A percentile compares a stretch with the other conserved stretches of the same genome.
Evolutionary conservation across 1,139 yeast species (phyloP).

Genomic region (Kurtzmaniella quercitrusa): DNA sequence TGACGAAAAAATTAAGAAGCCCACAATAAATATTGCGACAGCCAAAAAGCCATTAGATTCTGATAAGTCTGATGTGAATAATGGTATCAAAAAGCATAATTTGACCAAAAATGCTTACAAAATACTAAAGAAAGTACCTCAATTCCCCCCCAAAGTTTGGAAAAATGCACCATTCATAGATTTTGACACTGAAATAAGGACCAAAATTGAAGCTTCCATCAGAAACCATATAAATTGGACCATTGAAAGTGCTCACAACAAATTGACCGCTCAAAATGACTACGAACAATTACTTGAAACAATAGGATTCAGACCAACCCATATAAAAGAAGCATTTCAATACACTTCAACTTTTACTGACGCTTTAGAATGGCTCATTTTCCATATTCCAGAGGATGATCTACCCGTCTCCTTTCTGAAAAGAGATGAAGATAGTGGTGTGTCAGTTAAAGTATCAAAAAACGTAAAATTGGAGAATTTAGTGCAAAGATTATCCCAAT

Average conservation of each 20-base stretch:
- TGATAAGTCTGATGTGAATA: neutral
- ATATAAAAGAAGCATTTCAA: constrained; percentile 65
- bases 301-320: constrained; percentile 68
- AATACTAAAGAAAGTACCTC: constrained; percentile 10
- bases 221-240: constrained; percentile 55
- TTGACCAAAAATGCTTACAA: constrained; percentile 5
- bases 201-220: constrained; percentile 51
- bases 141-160: constrained; percentile 64
- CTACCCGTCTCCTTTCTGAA: constrained; percentile 58
- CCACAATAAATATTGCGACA: constrained; percentile 33
- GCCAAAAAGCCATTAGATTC: constrained; percentile 1
- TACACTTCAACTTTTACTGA: constrained; percentile 53
- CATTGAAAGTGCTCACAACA: constrained; percentile 13
- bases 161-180: constrained; percentile 56
- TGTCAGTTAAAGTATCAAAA: constrained; percentile 46
- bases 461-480: constrained; percentile 33
- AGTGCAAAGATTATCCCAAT: constrained; percentile 52
- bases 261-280: constrained; percentile 23
- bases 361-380: constrained; percentile 76
- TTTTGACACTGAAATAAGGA: constrained; percentile 45
- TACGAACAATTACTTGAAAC: constrained; percentile 11
- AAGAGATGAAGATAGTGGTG: constrained; percentile 41
- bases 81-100: neutral
- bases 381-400: constrained; percentile 93
- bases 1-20: constrained; percentile 37